Conservation (phyloP, 345 rosid species). For the Abelmoschus esculentus region DNA sequence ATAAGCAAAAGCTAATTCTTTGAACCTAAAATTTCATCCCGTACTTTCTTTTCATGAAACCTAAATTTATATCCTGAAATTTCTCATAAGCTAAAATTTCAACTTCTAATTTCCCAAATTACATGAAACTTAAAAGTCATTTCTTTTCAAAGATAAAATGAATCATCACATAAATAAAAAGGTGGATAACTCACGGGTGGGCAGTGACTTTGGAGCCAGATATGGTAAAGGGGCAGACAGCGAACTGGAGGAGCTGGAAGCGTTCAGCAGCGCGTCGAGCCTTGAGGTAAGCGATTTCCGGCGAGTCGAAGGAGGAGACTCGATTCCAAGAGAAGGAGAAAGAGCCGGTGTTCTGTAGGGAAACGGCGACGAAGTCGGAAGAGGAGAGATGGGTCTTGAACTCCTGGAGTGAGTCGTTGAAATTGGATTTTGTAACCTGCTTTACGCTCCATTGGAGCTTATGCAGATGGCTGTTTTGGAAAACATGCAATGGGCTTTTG, state of each 20-base stretch:
- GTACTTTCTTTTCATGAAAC: too few species aligned
- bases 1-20: too few species aligned
- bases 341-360: conserved; percentile 62
- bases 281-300: conserved; percentile 61
- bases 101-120: too few species aligned
- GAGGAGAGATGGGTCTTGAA: conserved; percentile 43
- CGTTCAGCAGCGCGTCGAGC: conserved; percentile 56
- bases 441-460: too few species aligned
- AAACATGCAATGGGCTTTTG: neutral
- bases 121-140: too few species aligned
- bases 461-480: neutral
- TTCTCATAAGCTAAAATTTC: too few species aligned
- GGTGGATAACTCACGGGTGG: conserved; percentile 41
- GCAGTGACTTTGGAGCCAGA: conserved; percentile 44
- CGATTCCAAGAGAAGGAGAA: conserved; percentile 81
- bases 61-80: too few species aligned
- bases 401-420: conserved; percentile 14
- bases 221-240: conserved; percentile 66
- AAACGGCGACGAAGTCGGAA: conserved; percentile 66
- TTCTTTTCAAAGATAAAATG: neutral
- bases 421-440: too few species aligned
- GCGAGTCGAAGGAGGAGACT: conserved; percentile 56
- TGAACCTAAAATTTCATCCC: too few species aligned
- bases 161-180: neutral
- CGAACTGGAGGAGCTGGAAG: conserved; percentile 75